Evolutionary conservation across 2,329 filamentous ascomycete genomes (phyloP).

Genomic region (Colletotrichum sp.): DNA sequence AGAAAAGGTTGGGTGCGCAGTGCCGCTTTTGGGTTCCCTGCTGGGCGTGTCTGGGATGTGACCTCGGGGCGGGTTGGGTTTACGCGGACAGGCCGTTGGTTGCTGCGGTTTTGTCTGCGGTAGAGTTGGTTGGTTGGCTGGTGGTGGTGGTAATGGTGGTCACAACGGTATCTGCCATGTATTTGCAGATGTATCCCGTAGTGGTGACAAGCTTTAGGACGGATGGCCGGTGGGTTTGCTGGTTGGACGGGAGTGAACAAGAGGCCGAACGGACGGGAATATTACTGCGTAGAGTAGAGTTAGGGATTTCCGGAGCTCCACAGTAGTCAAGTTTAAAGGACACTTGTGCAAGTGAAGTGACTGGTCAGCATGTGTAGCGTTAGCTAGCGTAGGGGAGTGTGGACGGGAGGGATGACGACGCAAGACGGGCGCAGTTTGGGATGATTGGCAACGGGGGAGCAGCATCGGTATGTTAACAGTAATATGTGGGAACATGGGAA

Average conservation of each 20-base stretch:
- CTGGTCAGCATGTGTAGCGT: neutral
- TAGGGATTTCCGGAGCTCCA: neutral
- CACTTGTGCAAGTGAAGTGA: neutral
- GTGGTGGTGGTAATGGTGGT: neutral
- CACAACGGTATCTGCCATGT: neutral
- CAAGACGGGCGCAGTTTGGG: constrained; percentile 7
- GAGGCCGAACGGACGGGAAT: neutral
- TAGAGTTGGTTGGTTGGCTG: neutral
- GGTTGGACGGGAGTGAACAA: neutral
- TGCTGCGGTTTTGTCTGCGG: neutral
- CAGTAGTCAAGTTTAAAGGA: neutral
- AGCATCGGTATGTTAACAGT: neutral
- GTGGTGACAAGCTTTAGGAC: constrained; percentile 8
- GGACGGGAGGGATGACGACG: constrained; percentile 12
- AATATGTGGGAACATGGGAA: neutral
- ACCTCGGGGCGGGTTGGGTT: neutral
- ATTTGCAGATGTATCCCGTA: neutral
- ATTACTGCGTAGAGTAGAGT: neutral
- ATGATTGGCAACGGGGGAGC: neutral
- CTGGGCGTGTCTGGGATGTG: constrained; percentile 1
- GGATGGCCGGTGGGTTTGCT: neutral
- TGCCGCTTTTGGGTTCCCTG: neutral
- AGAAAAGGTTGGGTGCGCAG: neutral
- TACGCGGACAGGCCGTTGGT: constrained; percentile 1
- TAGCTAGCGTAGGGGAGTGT: neutral